phyloP scores from a whole-genome alignment of 1,139 yeast genomes.

The Kodamaea anthophila region DNA sequence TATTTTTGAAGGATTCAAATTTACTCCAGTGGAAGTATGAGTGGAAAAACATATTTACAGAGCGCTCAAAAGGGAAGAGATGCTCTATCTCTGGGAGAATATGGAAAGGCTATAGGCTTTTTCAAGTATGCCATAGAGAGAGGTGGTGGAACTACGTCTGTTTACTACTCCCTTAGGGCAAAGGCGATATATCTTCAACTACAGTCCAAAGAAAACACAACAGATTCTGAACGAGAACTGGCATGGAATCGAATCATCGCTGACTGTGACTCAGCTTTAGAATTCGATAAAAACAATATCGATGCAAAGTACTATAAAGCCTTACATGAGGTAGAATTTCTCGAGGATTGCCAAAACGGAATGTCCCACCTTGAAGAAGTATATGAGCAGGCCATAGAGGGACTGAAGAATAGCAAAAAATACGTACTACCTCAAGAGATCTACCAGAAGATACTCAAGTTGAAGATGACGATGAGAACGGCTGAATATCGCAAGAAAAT shows the following conservation, averaged over 20 bases:
- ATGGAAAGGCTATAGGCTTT: slow-evolving; percentile 15
- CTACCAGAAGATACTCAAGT: slow-evolving; percentile 16
- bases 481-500: slow-evolving; percentile 15
- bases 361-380: slow-evolving; percentile 22
- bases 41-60: slow-evolving; percentile 5
- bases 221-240: too few species aligned
- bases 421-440: slow-evolving; percentile 15
- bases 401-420: slow-evolving; percentile 16
- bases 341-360: slow-evolving; percentile 20
- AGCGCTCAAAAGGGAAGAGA: slow-evolving; percentile 8
- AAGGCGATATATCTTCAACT: slow-evolving; percentile 14
- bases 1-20: too few species aligned
- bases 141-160: slow-evolving; percentile 8
- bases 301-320: slow-evolving; percentile 22
- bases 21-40: slow-evolving; percentile 2
- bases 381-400: slow-evolving; percentile 22
- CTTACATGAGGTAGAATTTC: slow-evolving; percentile 20
- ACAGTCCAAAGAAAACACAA: slow-evolving; percentile 3
- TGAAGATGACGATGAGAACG: slow-evolving; percentile 13
- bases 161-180: slow-evolving; percentile 14
- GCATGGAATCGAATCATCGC: slow-evolving; percentile 15
- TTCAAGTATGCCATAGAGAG: slow-evolving; percentile 15
- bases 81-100: slow-evolving; percentile 12
- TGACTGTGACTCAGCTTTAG: slow-evolving; percentile 27
- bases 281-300: slow-evolving; percentile 15